phyloP scores from a whole-genome alignment of 2,329 filamentous ascomycete genomes.

The Phyllosticta citrichinensis region DNA sequence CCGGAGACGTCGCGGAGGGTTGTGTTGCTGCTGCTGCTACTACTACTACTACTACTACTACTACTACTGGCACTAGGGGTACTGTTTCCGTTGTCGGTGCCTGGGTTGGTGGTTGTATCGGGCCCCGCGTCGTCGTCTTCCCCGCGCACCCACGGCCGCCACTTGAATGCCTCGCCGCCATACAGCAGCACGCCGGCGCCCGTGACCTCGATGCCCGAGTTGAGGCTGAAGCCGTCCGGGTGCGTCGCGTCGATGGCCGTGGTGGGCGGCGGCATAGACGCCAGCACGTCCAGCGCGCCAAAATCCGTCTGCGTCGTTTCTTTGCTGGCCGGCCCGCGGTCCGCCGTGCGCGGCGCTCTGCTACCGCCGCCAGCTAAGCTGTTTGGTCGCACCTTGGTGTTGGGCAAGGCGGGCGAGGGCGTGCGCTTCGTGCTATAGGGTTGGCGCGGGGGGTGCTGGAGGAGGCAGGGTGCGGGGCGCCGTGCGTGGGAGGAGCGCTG shows the following conservation, averaged over 20 bases:
- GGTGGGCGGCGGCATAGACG: constrained; percentile 62
- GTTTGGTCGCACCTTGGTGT: neutral
- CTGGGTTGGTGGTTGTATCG: constrained; percentile 2
- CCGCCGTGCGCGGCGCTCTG: constrained; percentile 28
- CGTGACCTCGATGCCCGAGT: constrained; percentile 64
- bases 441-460: neutral
- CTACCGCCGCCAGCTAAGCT: too few species aligned
- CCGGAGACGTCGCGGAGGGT: constrained; percentile 63
- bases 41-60: constrained; percentile 10
- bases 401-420: neutral
- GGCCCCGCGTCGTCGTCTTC: constrained; percentile 20
- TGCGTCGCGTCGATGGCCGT: constrained; percentile 78
- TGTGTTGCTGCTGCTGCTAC: neutral
- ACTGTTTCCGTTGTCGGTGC: constrained; percentile 25
- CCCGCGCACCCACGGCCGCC: constrained; percentile 65
- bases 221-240: constrained; percentile 73
- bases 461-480: neutral
- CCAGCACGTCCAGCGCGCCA: constrained; percentile 65
- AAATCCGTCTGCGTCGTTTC: constrained; percentile 66
- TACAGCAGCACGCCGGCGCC: constrained; percentile 68
- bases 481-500: neutral
- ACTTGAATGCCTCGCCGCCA: constrained; percentile 77
- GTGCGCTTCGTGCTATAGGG: neutral
- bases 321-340: constrained; percentile 50
- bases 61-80: too few species aligned